phyloP scores from a whole-genome alignment of 441 rosid species.

The Pelargonium fulgidum region DNA sequence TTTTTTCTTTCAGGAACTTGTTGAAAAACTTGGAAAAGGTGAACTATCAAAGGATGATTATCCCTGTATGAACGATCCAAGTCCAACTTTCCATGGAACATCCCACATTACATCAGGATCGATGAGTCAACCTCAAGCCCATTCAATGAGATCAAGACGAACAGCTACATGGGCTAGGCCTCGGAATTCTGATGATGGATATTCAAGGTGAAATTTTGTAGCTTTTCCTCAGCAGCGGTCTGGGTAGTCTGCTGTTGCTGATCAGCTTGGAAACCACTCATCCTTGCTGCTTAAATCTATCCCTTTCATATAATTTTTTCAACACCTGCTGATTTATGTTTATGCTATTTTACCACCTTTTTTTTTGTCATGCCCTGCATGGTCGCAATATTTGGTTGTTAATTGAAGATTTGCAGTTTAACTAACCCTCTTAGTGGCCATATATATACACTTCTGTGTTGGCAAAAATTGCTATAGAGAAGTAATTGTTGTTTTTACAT shows the following conservation, averaged over 20 bases:
- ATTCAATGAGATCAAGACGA: slow-evolving; percentile 89
- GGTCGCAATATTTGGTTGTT: background rate
- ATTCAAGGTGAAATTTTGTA: slow-evolving; percentile 54
- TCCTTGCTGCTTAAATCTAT: no score
- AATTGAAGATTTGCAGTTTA: background rate
- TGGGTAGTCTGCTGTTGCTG: slow-evolving; percentile 2
- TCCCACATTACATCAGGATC: slow-evolving; percentile 38
- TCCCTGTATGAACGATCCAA: slow-evolving; percentile 76
- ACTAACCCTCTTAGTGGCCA: background rate
- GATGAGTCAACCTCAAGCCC: slow-evolving; percentile 40
- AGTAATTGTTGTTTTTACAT: background rate
- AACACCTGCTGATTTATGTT: no score
- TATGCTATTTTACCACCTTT: no score
- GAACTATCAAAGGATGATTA: slow-evolving; percentile 76
- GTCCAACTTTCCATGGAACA: slow-evolving; percentile 49
- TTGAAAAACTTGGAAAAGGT: slow-evolving; percentile 68
- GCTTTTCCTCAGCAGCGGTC: slow-evolving; percentile 10
- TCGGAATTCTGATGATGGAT: slow-evolving; percentile 84
- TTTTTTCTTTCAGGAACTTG: slow-evolving; percentile 59
- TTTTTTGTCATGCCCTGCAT: background rate
- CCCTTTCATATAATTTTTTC: no score
- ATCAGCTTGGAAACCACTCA: background rate
- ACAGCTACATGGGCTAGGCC: slow-evolving; percentile 92
- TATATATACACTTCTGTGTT: background rate
- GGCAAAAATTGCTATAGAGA: background rate